Percentiles rank a stretch among this genome's conserved stretches.
These are phyloP conservation scores for Gossypium davidsonii DNA, from an alignment of 441 rosid species.

Conservation along the genomic window DNA sequence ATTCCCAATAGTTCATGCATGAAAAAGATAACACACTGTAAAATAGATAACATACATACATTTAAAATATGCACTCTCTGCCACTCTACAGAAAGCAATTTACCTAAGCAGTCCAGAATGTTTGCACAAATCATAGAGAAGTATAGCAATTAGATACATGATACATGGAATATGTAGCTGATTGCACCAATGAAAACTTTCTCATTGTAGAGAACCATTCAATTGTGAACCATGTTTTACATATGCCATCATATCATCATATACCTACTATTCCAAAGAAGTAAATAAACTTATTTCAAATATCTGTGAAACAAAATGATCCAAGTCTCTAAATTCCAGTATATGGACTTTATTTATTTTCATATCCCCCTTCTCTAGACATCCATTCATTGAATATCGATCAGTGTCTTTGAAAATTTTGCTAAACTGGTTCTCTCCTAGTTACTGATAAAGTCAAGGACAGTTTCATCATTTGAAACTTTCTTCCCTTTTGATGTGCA, in stretches of 20 bases:
- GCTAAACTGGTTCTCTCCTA: neutral
- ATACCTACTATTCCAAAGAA: neutral
- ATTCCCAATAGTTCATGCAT: neutral
- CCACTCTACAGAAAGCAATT: neutral
- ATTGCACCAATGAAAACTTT: neutral
- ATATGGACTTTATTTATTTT: neutral
- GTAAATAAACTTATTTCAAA: neutral
- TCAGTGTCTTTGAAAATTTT: neutral
- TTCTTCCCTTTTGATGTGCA: constrained; percentile 8
- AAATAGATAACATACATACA: neutral
- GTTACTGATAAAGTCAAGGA: neutral
- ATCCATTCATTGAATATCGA: neutral
- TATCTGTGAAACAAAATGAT: constrained; percentile 4
- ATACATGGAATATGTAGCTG: neutral
- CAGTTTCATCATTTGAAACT: constrained; percentile 12
- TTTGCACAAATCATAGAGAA: neutral
- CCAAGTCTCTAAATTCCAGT: neutral
- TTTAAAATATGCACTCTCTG: neutral
- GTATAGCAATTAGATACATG: neutral
- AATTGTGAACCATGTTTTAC: neutral
- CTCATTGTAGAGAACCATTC: neutral
- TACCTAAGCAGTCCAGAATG: neutral
- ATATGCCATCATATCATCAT: neutral
- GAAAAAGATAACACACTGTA: neutral
- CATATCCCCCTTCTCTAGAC: neutral